Evolutionary conservation across 2,329 filamentous ascomycete species (phyloP).

Genomic region (Pseudocercospora musae): DNA sequence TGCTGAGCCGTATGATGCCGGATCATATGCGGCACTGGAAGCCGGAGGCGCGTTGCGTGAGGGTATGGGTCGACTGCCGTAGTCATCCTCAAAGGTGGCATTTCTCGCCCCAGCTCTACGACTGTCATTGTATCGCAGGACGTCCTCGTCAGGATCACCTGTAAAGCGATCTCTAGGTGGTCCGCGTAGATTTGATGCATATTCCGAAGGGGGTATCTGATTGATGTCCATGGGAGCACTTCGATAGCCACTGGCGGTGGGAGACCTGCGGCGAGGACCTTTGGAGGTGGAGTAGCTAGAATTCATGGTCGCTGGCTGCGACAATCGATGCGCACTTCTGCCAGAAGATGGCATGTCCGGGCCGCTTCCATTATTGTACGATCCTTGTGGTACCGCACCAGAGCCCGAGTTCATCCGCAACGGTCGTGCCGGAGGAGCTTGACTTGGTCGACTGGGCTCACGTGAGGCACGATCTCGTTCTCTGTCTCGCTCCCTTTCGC

Average conservation of each 20-base stretch:
- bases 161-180: constrained; percentile 19
- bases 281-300: constrained; percentile 18
- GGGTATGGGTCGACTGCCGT: constrained; percentile 17
- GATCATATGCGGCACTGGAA: constrained; percentile 16
- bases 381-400: constrained; percentile 14
- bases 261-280: constrained; percentile 23
- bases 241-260: constrained; percentile 22
- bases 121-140: constrained; percentile 7
- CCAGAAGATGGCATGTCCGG: constrained; percentile 24
- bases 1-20: constrained; percentile 16
- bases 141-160: constrained; percentile 19
- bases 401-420: constrained; percentile 17
- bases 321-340: constrained; percentile 21
- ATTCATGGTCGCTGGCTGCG: constrained; percentile 11
- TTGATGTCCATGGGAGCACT: constrained; percentile 28
- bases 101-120: constrained; percentile 13
- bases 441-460: constrained; percentile 17
- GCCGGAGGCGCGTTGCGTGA: constrained; percentile 13
- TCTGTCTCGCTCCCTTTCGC: constrained; percentile 17
- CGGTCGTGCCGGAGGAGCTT: constrained; percentile 2
- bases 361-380: constrained; percentile 10
- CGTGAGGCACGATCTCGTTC: constrained; percentile 13
- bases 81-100: constrained; percentile 21
- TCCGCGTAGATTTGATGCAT: constrained; percentile 28
- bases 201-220: constrained; percentile 26